Evolutionary conservation across 306 rosid species (phyloP), one percentile per base, ranked within the genome.

Genomic region (Biancaea sappan): DNA sequence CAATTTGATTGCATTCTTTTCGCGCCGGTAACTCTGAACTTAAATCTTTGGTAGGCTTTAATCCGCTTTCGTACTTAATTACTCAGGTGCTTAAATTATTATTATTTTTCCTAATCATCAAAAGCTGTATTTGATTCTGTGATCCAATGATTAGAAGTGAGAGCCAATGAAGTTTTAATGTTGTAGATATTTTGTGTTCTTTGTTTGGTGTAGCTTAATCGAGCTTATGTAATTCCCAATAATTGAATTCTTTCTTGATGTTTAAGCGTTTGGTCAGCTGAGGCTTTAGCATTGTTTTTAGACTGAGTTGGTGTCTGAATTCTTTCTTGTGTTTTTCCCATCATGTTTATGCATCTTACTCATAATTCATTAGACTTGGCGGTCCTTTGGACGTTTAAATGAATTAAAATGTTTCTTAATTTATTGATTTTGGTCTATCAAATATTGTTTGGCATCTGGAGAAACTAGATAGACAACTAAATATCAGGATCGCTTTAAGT

Each of bases 1-100:
- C 74, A 22, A 31, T 31, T 61, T 35, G 37, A 16, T 51, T 50
- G 28, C 52, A 12, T 24, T 48, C 26, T 4, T 13, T 24, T 61
- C 43, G 62, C n/a, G 2, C 22, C 56, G 40, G 57, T 7, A 29
- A 47, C 12, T 25, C 66, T 66, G 19, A 13, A 28, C 21, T 15
- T 1, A 9, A 25, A 44, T 44, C 44, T 44, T 76, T 21, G 54
- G 75, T 68, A 35, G 50, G 18, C 56, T 77, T 69, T 48, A 47
- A 34, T 61, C 40, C 25, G 1, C 8, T 19, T 35, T 31, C 16
- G 7, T 15, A 38, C 31, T n/a, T 37, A 24, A 1, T 67, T 46
- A 14, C 18, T 66, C 7, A 43, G 14, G 52, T 43, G 35, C 35
- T 66, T 24, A 24, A 6, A 13, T n/a, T 60, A 7, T 31, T 53